Evolutionary conservation across 345 rosid genomes (phyloP).

Genomic region (Lenwebbia sp.): DNA sequence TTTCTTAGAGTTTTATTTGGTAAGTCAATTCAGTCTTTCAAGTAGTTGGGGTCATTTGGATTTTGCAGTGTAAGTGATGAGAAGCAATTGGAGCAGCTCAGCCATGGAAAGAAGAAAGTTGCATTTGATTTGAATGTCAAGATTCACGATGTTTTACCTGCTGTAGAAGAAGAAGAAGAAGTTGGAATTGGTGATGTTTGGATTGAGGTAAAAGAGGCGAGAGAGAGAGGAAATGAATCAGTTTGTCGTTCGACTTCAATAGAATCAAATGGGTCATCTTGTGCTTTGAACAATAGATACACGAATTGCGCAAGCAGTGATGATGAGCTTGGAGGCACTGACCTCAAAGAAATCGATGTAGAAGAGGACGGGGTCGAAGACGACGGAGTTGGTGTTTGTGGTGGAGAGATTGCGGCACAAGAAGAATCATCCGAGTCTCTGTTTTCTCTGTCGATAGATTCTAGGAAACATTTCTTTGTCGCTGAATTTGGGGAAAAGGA

Average conservation of each 20-base stretch:
- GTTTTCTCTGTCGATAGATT: conserved; percentile 53
- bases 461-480: conserved; percentile 22
- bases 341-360: not conserved
- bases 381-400: not conserved
- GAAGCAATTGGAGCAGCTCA: conserved; percentile 3
- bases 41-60: not conserved
- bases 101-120: conserved; percentile 23
- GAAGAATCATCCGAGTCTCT: conserved; percentile 57
- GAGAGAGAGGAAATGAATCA: conserved; percentile 1
- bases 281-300: conserved; percentile 16
- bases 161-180: conserved; percentile 1
- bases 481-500: conserved; percentile 21
- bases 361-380: not conserved
- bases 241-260: not conserved
- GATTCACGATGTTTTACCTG: conserved; percentile 6
- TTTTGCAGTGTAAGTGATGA: conserved; percentile 7
- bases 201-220: conserved; percentile 3
- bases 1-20: not conserved
- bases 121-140: conserved; percentile 35
- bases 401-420: conserved; percentile 3
- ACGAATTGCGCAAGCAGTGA: conserved; percentile 10
- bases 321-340: conserved; percentile 9
- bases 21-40: not conserved
- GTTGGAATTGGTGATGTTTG: not conserved
- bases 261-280: not conserved